Evolutionary conservation across 768 basidiomycete genomes (phyloP).

Genomic region (Russula foetens): DNA sequence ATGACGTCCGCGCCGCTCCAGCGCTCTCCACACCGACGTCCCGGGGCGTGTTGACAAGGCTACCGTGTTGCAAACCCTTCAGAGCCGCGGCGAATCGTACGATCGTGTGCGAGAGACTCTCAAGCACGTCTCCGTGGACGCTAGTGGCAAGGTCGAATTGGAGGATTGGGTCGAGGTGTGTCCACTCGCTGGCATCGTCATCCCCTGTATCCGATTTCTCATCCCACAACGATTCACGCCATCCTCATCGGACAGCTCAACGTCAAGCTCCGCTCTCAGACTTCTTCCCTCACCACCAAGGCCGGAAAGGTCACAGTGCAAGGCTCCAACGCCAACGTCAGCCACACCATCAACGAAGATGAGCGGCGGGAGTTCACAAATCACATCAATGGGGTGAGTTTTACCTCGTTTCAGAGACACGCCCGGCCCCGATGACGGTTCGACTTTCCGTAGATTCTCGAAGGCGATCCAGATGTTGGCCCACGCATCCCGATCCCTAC

Average conservation of each 20-base stretch:
- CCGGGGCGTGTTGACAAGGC: slow-evolving; percentile 82
- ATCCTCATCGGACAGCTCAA: slow-evolving; percentile 46
- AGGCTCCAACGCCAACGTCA: slow-evolving; percentile 91
- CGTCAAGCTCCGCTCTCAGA: slow-evolving; percentile 58
- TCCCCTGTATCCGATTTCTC: background rate
- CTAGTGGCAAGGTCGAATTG: slow-evolving; percentile 91
- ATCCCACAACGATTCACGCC: background rate
- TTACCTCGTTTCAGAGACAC: background rate
- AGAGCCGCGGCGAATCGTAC: slow-evolving; percentile 79
- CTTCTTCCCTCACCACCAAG: slow-evolving; percentile 40
- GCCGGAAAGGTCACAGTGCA: slow-evolving; percentile 91
- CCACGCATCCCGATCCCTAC: slow-evolving; percentile 86
- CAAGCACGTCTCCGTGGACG: slow-evolving; percentile 90
- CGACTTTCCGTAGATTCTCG: slow-evolving; percentile 58
- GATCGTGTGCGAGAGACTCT: slow-evolving; percentile 84
- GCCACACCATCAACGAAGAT: slow-evolving; percentile 97
- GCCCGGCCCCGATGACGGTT: background rate
- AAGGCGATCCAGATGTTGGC: slow-evolving; percentile 81
- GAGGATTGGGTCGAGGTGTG: slow-evolving; percentile 97
- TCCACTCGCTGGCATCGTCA: background rate
- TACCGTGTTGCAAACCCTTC: slow-evolving; percentile 67
- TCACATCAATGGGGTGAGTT: slow-evolving; percentile 89
- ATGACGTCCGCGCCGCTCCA: slow-evolving; percentile 26
- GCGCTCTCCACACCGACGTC: slow-evolving; percentile 67
- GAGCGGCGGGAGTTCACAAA: slow-evolving; percentile 94